Evolutionary conservation across 140 eudicot genomes (phyloP), one percentile per base, ranked within the genome.

Genomic region (Oenanthe javanica): DNA sequence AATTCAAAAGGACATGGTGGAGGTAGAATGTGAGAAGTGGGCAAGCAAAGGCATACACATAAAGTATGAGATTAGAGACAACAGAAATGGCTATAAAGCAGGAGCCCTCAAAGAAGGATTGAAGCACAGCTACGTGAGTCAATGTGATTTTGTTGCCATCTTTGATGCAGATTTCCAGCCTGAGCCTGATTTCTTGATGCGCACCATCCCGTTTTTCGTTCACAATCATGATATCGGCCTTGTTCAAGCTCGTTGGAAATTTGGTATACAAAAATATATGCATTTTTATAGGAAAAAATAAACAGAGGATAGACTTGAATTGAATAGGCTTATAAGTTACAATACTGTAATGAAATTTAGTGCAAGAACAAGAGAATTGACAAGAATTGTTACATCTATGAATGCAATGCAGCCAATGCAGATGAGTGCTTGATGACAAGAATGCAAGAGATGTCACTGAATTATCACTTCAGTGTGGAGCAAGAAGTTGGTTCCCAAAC

Each of bases 401-500:
- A 73, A 70, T 16, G 1, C 23, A 6, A 83, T 59, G 67, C 67
- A 59, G 67, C 2, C 27, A 59, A 59, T 59, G 27, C 67, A 59
- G 67, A 59, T 4, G 67, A 16, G 67, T 59, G 67, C 84, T 83
- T 94, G 93, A 86, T 94, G 97, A 94, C 97, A 81, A 89, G 98
- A 82, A 87, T 94, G 93, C 98, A 94, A 88, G 98, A 92, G 76
- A 94, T 94, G 98, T 94, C 98, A 21, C 72, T 94, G 6, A 89
- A 94, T 81, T 92, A 95, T 83, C 97, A 95, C 81, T 92, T 95
- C 79, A 92, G 85, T 0, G 93, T 95, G 66, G 99, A 95, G 84
- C 99, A 95, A 86, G 99, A 92, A 90, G 99, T 93, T 4, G 99
- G 99, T 25, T 95, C 99, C 4, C 84, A 84, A 4, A 92, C 97